Percentiles rank a stretch among this genome's conserved stretches.
These are phyloP conservation scores for Fragilaria radians DNA, from an alignment of 108 stramenopile genomes.

Conservation along the genomic window DNA sequence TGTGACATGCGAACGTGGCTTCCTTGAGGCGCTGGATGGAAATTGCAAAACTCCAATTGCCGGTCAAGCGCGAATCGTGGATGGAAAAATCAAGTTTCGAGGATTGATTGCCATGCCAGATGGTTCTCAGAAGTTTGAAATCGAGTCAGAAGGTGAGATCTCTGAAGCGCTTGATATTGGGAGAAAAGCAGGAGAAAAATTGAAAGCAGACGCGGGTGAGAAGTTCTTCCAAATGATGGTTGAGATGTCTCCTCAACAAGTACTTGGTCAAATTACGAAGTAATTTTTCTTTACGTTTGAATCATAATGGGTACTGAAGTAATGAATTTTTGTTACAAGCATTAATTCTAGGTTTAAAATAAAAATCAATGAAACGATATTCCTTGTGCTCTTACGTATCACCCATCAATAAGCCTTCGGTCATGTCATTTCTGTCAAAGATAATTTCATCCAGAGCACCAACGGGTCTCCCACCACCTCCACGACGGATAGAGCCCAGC, in stretches of 20 bases:
- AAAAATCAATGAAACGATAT: no score
- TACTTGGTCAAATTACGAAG: conserved; percentile 87
- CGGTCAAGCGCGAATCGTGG: conserved; percentile 90
- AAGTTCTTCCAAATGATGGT: conserved; percentile 95
- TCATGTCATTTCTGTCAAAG: conserved; percentile 44
- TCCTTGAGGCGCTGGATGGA: conserved; percentile 96
- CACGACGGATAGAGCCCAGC: conserved; percentile 6
- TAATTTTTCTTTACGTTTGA: conserved; percentile 19
- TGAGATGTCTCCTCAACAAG: conserved; percentile 90
- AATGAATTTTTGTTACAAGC: no score
- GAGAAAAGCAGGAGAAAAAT: conserved; percentile 69
- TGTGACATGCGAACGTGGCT: conserved; percentile 98
- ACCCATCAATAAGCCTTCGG: conserved; percentile 39
- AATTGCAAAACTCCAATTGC: conserved; percentile 99
- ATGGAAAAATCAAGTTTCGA: conserved; percentile 80
- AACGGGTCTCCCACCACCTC: background rate
- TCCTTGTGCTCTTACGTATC: conserved; percentile 11
- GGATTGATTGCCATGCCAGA: conserved; percentile 94
- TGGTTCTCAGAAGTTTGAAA: conserved; percentile 79
- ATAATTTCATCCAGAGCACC: conserved; percentile 25
- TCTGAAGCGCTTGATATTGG: conserved; percentile 81
- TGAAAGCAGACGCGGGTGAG: conserved; percentile 85
- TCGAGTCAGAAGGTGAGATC: conserved; percentile 64
- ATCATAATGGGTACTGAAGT: background rate
- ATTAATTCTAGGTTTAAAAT: no score